Evolutionary conservation across 2,329 filamentous ascomycete genomes (phyloP).

Genomic region (Penicillium glabrum): DNA sequence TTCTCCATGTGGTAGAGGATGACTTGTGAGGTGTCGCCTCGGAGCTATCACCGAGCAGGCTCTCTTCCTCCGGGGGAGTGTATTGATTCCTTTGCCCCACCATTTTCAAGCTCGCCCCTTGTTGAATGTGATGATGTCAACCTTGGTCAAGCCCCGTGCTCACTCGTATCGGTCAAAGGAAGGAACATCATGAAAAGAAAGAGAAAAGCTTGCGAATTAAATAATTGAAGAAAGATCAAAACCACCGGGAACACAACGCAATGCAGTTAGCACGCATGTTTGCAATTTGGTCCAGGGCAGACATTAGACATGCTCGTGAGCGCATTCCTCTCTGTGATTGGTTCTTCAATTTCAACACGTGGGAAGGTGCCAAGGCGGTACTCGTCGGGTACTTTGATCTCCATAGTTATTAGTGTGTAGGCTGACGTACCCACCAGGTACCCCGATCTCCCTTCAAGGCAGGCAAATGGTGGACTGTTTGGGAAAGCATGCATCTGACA

Average conservation of each 20-base stretch:
- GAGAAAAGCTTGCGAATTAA: background rate
- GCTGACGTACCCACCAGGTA: background rate
- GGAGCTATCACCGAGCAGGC: constrained; percentile 1
- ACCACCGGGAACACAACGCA: background rate
- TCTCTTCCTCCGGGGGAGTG: constrained; percentile 7
- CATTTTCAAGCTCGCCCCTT: background rate
- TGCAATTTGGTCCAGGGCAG: background rate
- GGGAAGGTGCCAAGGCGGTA: background rate
- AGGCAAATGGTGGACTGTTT: background rate
- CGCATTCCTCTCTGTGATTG: background rate
- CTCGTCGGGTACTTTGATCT: background rate
- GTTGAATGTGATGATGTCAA: background rate
- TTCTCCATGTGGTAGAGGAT: background rate
- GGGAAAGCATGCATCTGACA: background rate
- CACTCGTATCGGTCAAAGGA: background rate
- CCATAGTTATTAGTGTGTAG: background rate
- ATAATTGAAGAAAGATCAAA: background rate
- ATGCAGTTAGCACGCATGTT: background rate
- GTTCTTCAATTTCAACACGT: background rate
- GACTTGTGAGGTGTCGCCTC: background rate
- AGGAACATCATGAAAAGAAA: background rate
- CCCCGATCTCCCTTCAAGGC: background rate
- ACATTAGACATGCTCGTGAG: background rate
- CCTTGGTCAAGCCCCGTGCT: background rate
- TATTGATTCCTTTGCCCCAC: background rate